Percentiles rank a stretch among this genome's conserved stretches.
These are phyloP conservation scores for Botrytis byssoidea DNA, from an alignment of 2,329 filamentous ascomycete species.

Conservation along the genomic window DNA sequence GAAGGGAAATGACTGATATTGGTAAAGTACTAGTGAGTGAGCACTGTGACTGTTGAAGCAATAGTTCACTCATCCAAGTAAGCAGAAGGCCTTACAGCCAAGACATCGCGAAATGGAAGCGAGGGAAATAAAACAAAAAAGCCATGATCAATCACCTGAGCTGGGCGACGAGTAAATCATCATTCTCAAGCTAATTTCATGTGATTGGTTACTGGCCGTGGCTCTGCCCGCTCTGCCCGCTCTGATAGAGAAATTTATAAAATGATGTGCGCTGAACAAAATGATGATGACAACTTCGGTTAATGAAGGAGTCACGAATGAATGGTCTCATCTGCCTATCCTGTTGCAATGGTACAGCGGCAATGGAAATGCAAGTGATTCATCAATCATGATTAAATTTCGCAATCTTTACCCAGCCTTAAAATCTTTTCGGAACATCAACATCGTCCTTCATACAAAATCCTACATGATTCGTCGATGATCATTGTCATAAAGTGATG, in stretches of 20 bases:
- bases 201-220: neutral
- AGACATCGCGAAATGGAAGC: slow-evolving; percentile 1
- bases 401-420: slow-evolving; percentile 1
- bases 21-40: neutral
- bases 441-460: neutral
- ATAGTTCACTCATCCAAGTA: slow-evolving; percentile 4
- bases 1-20: slow-evolving; percentile 10
- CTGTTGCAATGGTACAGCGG: slow-evolving; percentile 7
- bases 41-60: slow-evolving; percentile 6
- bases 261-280: neutral
- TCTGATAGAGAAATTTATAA: neutral
- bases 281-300: slow-evolving; percentile 7
- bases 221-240: neutral
- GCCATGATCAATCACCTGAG: slow-evolving; percentile 15
- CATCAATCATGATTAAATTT: neutral
- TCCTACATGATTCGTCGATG: neutral
- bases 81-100: neutral
- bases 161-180: slow-evolving; percentile 13
- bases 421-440: neutral
- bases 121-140: neutral
- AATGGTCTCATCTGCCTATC: slow-evolving; percentile 15
- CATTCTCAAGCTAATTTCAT: slow-evolving; percentile 7
- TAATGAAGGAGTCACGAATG: slow-evolving; percentile 10
- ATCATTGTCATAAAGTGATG: slow-evolving; percentile 3
- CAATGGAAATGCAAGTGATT: neutral